Evolutionary conservation across 306 rosid genomes (phyloP), one percentile per base, ranked within the genome.

Genomic region (Fragaria vesca): DNA sequence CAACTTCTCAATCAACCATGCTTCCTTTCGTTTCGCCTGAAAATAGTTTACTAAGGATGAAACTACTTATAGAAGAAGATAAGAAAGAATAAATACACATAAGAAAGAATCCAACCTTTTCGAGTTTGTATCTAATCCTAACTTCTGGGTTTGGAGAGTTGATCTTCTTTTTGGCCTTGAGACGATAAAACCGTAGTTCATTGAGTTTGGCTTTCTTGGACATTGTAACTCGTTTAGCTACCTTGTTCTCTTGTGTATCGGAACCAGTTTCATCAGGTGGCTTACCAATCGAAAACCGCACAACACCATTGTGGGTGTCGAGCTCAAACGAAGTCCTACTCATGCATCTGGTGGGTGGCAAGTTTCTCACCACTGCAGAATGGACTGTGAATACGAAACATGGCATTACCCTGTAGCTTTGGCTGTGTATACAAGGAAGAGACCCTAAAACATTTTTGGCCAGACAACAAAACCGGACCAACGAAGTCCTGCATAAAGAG

Each of bases 21-120:
- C 79, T 84, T 94, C 98, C 85, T 94, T 92, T 61, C 96, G 88
- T 86, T 94, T 92, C 77, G 97, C 97, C 98, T 90, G 82, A 66
- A 79, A 55, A 12, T 28, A 42, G 67, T 40, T 73, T 67, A 30
- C 0, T 67, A 46, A 71, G 47, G 34, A 54, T 21, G 55, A 34
- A 48, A 62, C 8, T 1, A 40, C 5, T 40, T 40, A 40, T 40
- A 40, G 8, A 40, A 40, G 45, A 40, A 40, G 5, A 6, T 40
- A 40, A 47, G 1, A 20, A 20, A 21, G 18, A 52, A 32, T 51
- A 32, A 24, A 24, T 8, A 15, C 12, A 40, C 24, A 11, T 10
- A 73, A 78, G 48, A 42, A 65, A 47, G 47, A 55, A 47, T 36
- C 83, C 50, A 76, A 94, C 97, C 97, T 94, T 94, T 71, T 78